Evolutionary conservation across 2,329 filamentous ascomycete genomes (phyloP).

Genomic region (Pestalotiopsis sp.): DNA sequence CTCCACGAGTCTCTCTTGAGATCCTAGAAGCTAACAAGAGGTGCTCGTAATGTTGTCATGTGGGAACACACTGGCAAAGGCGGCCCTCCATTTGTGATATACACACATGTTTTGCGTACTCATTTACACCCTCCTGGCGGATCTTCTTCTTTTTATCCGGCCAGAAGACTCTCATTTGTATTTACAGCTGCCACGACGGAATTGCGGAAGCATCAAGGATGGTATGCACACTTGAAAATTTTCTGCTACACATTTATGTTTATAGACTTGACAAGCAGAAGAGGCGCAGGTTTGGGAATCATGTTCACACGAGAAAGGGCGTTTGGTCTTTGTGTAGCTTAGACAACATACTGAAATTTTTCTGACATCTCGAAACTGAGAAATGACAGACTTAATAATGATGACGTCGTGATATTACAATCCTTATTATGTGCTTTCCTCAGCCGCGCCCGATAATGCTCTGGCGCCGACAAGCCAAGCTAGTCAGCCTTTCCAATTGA

Average conservation of each 20-base stretch:
- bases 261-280: constrained; percentile 13
- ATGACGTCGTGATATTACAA: not conserved
- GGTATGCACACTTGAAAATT: not conserved
- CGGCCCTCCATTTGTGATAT: not conserved
- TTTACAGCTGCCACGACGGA: not conserved
- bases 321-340: constrained; percentile 11
- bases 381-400: not conserved
- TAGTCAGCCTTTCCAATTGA: not conserved
- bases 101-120: not conserved
- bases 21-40: not conserved
- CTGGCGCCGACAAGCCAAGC: not conserved
- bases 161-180: constrained; percentile 9
- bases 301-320: not conserved
- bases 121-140: not conserved
- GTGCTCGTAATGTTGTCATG: not conserved
- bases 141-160: not conserved
- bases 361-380: not conserved
- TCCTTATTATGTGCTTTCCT: not conserved
- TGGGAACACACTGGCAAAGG: not conserved
- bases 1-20: not conserved
- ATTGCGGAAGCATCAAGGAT: not conserved
- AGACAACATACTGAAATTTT: not conserved
- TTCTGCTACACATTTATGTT: constrained; percentile 4
- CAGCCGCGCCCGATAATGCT: not conserved
- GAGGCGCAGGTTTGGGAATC: constrained; percentile 2